These are phyloP conservation scores for Diplodia corticola DNA, from an alignment of 2,329 filamentous ascomycete species.

Conservation along the genomic window DNA sequence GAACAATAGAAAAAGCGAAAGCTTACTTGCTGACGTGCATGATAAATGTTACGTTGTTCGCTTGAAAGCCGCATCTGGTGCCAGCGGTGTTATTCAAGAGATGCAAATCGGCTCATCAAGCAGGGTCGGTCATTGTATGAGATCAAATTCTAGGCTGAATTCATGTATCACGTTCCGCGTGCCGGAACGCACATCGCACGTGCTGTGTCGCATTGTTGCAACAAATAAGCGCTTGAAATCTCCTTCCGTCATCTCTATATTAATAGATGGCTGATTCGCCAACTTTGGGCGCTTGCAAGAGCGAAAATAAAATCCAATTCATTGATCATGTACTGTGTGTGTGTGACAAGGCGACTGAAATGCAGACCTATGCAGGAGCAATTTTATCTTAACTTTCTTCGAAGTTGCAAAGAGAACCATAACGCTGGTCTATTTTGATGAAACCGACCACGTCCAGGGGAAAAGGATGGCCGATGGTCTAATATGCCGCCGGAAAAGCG, in stretches of 20 bases:
- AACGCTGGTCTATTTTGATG: neutral
- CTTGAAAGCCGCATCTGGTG: no score
- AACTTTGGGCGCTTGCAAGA: neutral
- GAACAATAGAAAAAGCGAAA: no score
- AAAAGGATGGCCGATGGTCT: neutral
- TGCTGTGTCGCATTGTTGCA: neutral
- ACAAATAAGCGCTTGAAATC: neutral
- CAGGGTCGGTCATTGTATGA: no score
- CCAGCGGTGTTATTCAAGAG: no score
- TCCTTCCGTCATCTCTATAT: neutral
- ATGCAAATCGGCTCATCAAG: neutral
- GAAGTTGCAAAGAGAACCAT: neutral
- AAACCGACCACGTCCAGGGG: neutral
- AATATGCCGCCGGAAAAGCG: constrained; percentile 2
- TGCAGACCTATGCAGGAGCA: neutral
- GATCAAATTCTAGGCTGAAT: neutral
- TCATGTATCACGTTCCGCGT: neutral
- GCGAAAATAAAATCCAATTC: neutral
- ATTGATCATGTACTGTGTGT: neutral
- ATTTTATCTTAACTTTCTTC: neutral
- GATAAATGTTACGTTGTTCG: no score
- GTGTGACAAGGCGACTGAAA: neutral
- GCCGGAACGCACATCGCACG: neutral
- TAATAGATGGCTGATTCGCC: neutral
- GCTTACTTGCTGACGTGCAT: no score